A percentile compares a stretch with the other conserved stretches of the same genome.
phyloP scores from a whole-genome alignment of 2,329 filamentous ascomycete genomes.

The Aspergillus jensenii region DNA sequence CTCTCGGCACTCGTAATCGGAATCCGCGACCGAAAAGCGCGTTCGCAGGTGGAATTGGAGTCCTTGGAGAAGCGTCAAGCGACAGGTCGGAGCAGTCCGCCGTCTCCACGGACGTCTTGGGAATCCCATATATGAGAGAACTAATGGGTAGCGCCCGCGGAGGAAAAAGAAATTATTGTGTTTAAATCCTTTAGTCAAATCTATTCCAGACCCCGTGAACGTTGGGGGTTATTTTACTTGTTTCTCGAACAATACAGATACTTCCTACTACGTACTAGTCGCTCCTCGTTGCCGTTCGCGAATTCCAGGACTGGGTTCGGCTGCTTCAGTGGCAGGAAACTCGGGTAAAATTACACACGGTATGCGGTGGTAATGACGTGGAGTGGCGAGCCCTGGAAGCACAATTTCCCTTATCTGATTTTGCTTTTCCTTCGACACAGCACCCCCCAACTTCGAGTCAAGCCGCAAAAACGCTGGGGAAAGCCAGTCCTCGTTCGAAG shows the following conservation, averaged over 20 bases:
- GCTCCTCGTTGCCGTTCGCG: not conserved
- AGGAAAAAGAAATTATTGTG: not conserved
- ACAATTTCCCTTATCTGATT: conserved; percentile 16
- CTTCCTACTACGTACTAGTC: too few relatives aligned
- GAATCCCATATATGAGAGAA: not conserved
- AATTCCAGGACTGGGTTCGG: not conserved
- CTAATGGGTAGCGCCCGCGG: not conserved
- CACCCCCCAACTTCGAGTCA: not conserved
- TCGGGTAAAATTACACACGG: conserved; percentile 17
- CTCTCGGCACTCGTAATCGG: not conserved
- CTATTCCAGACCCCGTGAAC: not conserved
- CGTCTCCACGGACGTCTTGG: conserved; percentile 7
- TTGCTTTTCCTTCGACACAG: not conserved
- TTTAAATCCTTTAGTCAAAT: not conserved
- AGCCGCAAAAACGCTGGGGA: not conserved
- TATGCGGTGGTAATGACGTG: conserved; percentile 16
- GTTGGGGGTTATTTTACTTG: not conserved
- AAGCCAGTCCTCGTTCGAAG: not conserved
- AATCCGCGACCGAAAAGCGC: not conserved
- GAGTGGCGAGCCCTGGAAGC: conserved; percentile 5
- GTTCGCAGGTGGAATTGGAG: conserved; percentile 2
- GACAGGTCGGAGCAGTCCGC: conserved; percentile 16
- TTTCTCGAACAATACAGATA: not conserved
- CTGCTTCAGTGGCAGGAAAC: not conserved
- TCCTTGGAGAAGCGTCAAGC: not conserved